Evolutionary conservation across 192 early-diverging fungal species (phyloP).

Genomic region (Chytriomyces sp.): DNA sequence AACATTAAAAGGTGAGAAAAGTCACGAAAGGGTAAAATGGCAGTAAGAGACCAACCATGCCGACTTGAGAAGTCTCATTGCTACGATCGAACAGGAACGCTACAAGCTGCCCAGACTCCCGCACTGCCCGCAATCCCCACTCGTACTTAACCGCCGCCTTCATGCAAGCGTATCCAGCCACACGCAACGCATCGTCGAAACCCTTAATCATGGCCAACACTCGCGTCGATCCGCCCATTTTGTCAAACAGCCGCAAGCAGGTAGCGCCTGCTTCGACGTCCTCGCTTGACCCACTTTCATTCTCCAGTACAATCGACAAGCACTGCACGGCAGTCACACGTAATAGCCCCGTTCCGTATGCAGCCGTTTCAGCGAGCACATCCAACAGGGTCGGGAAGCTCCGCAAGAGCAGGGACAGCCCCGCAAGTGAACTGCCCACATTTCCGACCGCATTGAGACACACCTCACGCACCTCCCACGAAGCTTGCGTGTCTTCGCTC

Average conservation of each 20-base stretch:
- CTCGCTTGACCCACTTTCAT: neutral
- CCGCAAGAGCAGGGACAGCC: neutral
- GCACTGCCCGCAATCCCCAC: slow-evolving; percentile 8
- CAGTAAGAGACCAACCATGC: neutral
- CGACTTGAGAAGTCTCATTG: neutral
- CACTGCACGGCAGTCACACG: neutral
- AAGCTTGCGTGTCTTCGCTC: neutral
- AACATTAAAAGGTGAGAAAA: neutral
- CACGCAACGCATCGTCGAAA: slow-evolving; percentile 15
- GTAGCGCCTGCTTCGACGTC: neutral
- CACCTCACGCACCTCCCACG: neutral
- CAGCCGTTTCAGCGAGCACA: neutral
- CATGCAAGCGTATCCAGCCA: slow-evolving; percentile 22
- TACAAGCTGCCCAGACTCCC: slow-evolving; percentile 15
- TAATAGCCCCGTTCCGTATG: neutral
- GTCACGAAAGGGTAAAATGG: neutral
- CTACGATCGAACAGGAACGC: slow-evolving; percentile 1
- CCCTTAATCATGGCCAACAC: slow-evolving; percentile 4
- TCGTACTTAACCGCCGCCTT: neutral
- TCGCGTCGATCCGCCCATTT: neutral
- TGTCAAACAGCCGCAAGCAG: neutral
- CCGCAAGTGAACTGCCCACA: neutral
- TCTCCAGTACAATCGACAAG: neutral
- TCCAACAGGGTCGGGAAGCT: neutral
- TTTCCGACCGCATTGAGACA: slow-evolving; percentile 18